Conservation (phyloP, 208 protist species). For the Acanthamoeba triangularis region DNA sequence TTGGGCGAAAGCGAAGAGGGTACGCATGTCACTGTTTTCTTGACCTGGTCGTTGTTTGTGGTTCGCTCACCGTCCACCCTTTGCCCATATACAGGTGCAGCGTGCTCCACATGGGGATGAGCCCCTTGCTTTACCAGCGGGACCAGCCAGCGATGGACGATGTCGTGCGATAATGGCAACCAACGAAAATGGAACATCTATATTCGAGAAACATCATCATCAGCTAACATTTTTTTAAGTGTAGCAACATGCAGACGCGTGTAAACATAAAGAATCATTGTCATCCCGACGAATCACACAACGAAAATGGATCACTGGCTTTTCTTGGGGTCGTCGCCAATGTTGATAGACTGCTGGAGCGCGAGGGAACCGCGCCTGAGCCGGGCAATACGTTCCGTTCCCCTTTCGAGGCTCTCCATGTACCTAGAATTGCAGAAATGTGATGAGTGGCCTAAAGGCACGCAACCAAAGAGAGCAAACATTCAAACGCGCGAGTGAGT, state of each 20-base stretch:
- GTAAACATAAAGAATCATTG: background rate
- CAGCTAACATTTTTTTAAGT: too few species aligned
- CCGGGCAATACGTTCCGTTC: constrained; percentile 31
- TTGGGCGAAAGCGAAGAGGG: background rate
- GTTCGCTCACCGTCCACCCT: background rate
- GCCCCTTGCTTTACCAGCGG: background rate
- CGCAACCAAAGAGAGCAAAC: background rate
- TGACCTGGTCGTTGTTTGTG: background rate
- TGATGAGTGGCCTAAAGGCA: too few species aligned
- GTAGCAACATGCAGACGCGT: background rate
- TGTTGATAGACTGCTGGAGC: background rate
- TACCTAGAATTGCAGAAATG: background rate
- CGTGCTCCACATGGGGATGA: constrained; percentile 38
- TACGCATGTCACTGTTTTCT: background rate
- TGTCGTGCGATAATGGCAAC: background rate
- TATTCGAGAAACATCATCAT: too few species aligned
- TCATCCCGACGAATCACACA: too few species aligned
- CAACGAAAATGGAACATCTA: too few species aligned
- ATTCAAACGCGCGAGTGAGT: too few species aligned
- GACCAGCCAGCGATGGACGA: background rate
- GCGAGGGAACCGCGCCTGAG: constrained; percentile 34
- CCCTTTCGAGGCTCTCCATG: constrained; percentile 60
- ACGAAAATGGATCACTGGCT: background rate
- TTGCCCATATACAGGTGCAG: background rate
- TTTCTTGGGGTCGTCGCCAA: background rate